phyloP scores from a whole-genome alignment of 139 green algal species.

The Chlamydomonas eustigma region DNA sequence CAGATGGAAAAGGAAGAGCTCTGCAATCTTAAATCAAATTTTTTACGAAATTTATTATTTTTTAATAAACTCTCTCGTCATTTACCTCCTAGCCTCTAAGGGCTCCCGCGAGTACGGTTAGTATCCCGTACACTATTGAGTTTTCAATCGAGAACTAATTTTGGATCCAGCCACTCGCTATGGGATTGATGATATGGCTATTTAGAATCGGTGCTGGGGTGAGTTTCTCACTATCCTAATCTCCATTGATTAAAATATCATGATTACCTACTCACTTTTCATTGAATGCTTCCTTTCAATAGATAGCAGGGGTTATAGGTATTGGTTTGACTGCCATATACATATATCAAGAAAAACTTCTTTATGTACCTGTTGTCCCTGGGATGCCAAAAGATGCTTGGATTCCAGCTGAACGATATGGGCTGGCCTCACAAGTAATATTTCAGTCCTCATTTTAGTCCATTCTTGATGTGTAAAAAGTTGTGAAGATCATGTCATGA shows the following conservation, averaged over 20 bases:
- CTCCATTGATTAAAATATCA: not conserved
- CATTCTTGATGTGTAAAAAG: not conserved
- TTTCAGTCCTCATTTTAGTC: constrained; percentile 3
- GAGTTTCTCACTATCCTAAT: not conserved
- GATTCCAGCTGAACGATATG: constrained; percentile 50
- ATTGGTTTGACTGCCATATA: constrained; percentile 63
- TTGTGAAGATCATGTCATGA: not conserved
- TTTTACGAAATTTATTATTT: no score
- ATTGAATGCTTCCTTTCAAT: not conserved
- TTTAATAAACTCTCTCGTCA: no score
- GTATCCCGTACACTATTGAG: no score
- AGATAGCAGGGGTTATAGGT: constrained; percentile 51
- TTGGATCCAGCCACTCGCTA: no score
- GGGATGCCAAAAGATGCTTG: constrained; percentile 58
- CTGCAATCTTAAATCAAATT: no score
- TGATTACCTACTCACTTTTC: no score
- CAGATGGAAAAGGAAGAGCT: no score
- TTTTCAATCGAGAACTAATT: no score
- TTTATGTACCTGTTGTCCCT: constrained; percentile 76
- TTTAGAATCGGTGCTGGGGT: constrained; percentile 26
- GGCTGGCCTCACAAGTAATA: constrained; percentile 57
- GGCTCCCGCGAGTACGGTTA: no score
- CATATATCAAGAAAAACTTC: constrained; percentile 74
- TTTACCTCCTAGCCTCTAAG: no score
- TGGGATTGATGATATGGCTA: constrained; percentile 22